Evolutionary conservation across 2,329 filamentous ascomycete genomes (phyloP).

Genomic region (Phaeosphaeria sp.): DNA sequence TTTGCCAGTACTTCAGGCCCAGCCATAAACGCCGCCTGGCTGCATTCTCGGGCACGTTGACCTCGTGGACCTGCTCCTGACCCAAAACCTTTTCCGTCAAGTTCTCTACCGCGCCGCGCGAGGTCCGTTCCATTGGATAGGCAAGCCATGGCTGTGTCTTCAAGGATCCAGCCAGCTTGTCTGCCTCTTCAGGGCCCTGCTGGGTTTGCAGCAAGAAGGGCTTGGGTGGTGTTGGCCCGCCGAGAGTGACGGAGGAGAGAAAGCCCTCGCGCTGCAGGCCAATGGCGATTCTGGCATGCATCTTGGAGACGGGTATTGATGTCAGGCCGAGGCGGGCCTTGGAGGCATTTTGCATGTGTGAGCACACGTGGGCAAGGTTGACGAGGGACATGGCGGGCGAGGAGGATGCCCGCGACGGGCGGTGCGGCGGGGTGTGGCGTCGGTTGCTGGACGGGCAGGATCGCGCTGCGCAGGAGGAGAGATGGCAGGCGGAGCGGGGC

Average conservation of each 20-base stretch:
- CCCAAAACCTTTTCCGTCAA: conserved; percentile 18
- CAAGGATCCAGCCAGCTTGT: conserved; percentile 39
- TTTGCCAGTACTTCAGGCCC: conserved; percentile 88
- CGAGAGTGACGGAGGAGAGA: conserved; percentile 79
- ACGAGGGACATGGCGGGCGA: conserved; percentile 69
- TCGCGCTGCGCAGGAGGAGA: conserved; percentile 6
- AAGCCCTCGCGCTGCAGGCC: conserved; percentile 84
- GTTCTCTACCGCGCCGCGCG: not conserved
- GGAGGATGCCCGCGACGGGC: conserved; percentile 29
- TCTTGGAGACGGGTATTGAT: conserved; percentile 79
- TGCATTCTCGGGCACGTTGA: conserved; percentile 63
- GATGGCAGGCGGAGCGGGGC: not conserved
- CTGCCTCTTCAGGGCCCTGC: conserved; percentile 33
- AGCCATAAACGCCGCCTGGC: conserved; percentile 81
- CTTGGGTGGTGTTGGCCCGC: conserved; percentile 62
- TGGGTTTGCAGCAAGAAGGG: conserved; percentile 43
- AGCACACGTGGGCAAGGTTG: conserved; percentile 80
- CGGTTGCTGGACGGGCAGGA: not conserved
- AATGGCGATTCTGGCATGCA: conserved; percentile 77
- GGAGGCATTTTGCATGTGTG: conserved; percentile 88
- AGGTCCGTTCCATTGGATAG: conserved; percentile 22
- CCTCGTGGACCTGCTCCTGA: conserved; percentile 27
- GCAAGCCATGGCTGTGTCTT: conserved; percentile 52
- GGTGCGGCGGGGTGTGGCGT: not conserved
- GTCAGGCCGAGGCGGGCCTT: conserved; percentile 84